Base-by-base conservation (phyloP, 2,329 filamentous ascomycete species). In the Colletotrichum viniferum region DNA sequence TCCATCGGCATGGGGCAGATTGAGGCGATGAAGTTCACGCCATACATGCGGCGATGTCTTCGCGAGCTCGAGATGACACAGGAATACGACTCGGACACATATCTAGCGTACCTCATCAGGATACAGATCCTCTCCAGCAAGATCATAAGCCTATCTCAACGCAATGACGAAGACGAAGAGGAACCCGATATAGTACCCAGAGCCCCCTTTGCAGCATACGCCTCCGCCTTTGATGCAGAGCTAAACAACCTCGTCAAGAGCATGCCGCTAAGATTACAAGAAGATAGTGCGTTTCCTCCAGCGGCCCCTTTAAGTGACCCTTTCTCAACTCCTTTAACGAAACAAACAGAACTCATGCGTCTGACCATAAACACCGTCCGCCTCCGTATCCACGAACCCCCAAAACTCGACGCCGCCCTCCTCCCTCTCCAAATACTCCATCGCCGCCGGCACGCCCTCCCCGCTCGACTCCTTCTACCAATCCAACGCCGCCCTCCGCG, bases 41-140 rank as follows among this genome's bases (percentile, higher is more conserved):
- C 83, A 8, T 91, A 92, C 69, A 83, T 90, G 2, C 86, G 89
- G 13, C 85, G 88, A 69, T 91, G 89, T 71, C 80, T 90, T 5
- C 81, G 81, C 9, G 82, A 87, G 7, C 80, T 92, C 0, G 85
- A 89, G 34, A 79, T 84, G 2, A 81, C 81, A 0, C 78, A 78
- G 10, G 89, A 91, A 72, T 86, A 84, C 72, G 83, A 87, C 5
- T 86, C 85, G 0, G 90, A 92, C 66, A 71, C 79, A 1, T 83
- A 85, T 2, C 82, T 90, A 2, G 83, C 88, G 1, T 83, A 87
- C 16, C 81, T 90, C 0, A 82, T 90, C 8, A 85, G 86, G 0
- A 82, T 90, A 4, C 88, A 90, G 78, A 84, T 87, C 43, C 78
- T 92, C 36, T 86, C 85, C 0, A 87, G 90, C 68, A 87, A 85